Conservation (phyloP, 495 filamentous ascomycete species). For the Talaromyces stipitatus region DNA sequence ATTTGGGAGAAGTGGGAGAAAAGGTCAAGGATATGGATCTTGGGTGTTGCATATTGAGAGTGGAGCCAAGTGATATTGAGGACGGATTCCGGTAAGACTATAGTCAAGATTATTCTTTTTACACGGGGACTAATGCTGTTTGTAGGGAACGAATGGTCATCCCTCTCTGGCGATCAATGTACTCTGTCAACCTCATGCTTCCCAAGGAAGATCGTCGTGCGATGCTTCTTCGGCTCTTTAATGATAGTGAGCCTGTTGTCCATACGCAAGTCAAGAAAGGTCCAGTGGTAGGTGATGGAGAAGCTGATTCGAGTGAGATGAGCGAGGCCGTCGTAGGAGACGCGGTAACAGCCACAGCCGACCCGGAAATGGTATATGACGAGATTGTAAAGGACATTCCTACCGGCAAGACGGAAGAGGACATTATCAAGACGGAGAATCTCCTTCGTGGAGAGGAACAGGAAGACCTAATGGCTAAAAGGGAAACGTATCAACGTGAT, state of each 20-base stretch:
- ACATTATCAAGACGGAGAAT: constrained; percentile 27
- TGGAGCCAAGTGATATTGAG: constrained; percentile 62
- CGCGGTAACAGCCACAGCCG: constrained; percentile 13
- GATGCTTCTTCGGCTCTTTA: constrained; percentile 85
- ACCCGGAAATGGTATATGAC: constrained; percentile 7
- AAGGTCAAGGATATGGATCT: constrained; percentile 70
- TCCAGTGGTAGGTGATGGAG: background rate
- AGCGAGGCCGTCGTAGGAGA: constrained; percentile 11
- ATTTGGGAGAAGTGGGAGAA: constrained; percentile 80
- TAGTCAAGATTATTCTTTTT: background rate
- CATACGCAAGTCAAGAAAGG: constrained; percentile 12
- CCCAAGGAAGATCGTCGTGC: constrained; percentile 92
- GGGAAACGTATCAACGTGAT: constrained; percentile 33
- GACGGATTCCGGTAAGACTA: constrained; percentile 57
- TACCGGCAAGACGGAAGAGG: constrained; percentile 29
- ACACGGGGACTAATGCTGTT: constrained; percentile 11
- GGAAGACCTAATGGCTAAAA: constrained; percentile 27
- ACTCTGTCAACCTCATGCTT: constrained; percentile 88
- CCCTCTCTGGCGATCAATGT: constrained; percentile 83
- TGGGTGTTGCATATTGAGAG: constrained; percentile 84
- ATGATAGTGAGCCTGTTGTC: constrained; percentile 66
- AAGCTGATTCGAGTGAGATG: background rate
- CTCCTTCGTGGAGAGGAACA: constrained; percentile 28
- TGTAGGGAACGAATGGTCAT: constrained; percentile 72
- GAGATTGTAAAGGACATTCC: constrained; percentile 2